Evolutionary conservation across 495 filamentous ascomycete genomes (phyloP).

Genomic region (Penicillium chermesinum): DNA sequence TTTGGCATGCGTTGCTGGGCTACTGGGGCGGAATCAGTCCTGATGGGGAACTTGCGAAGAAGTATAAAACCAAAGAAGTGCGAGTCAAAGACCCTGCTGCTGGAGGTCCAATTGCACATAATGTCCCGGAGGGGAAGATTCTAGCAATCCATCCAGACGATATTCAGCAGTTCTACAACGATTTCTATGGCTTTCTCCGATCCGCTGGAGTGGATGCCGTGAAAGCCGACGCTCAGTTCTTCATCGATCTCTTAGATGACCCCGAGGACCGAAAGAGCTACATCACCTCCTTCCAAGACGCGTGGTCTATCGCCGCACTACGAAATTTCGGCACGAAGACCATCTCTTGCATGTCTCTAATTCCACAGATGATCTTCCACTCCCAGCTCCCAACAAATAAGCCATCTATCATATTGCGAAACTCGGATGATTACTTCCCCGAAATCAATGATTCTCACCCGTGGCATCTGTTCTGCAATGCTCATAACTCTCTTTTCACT

Average conservation of each 20-base stretch:
- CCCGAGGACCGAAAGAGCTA: constrained; percentile 63
- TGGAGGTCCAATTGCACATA: constrained; percentile 51
- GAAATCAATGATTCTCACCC: constrained; percentile 70
- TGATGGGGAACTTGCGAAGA: constrained; percentile 62
- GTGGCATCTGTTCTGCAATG: constrained; percentile 94
- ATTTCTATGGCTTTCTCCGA: constrained; percentile 82
- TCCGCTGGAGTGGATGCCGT: constrained; percentile 69
- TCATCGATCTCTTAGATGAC: constrained; percentile 67
- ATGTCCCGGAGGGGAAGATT: constrained; percentile 19
- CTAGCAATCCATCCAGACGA: constrained; percentile 72
- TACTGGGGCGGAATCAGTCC: constrained; percentile 91
- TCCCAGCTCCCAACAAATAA: constrained; percentile 70
- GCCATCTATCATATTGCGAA: constrained; percentile 66
- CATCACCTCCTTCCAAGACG: constrained; percentile 72
- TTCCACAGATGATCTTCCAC: constrained; percentile 78
- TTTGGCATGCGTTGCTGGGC: constrained; percentile 94
- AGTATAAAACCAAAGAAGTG: constrained; percentile 73
- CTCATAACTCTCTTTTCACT: constrained; percentile 83
- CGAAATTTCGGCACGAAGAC: constrained; percentile 70
- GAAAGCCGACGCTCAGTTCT: constrained; percentile 88
- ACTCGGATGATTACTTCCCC: constrained; percentile 93
- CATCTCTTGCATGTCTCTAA: constrained; percentile 90
- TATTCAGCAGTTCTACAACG: constrained; percentile 70
- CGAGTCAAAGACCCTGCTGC: constrained; percentile 49
- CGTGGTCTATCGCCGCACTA: constrained; percentile 73